Evolutionary conservation across 2,329 filamentous ascomycete genomes (phyloP).

Genomic region (Reticulascus tulasneorum): DNA sequence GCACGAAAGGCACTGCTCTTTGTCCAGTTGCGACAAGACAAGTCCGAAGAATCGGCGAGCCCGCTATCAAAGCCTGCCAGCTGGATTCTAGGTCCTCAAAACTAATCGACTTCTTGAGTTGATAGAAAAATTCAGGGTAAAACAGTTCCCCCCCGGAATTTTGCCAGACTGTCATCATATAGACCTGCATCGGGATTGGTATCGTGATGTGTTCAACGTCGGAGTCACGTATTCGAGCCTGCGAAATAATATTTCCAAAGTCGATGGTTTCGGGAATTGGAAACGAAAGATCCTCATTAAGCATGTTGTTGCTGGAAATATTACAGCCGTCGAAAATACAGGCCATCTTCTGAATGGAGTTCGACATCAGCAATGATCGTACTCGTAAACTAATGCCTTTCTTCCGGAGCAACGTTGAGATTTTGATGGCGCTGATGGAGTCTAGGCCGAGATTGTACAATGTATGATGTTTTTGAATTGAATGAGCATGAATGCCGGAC

Average conservation of each 20-base stretch:
- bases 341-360: slow-evolving; percentile 64
- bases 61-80: slow-evolving; percentile 56
- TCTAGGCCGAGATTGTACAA: slow-evolving; percentile 86
- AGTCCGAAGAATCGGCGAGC: slow-evolving; percentile 66
- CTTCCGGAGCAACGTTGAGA: slow-evolving; percentile 66
- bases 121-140: slow-evolving; percentile 68
- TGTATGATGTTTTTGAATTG: slow-evolving; percentile 58
- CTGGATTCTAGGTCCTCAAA: slow-evolving; percentile 44
- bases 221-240: slow-evolving; percentile 34
- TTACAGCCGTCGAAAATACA: slow-evolving; percentile 1
- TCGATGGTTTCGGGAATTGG: slow-evolving; percentile 35
- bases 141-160: slow-evolving; percentile 64
- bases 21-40: slow-evolving; percentile 52
- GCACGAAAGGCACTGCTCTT: slow-evolving; percentile 51
- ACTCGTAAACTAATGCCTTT: slow-evolving; percentile 60
- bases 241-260: slow-evolving; percentile 29
- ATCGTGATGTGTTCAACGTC: slow-evolving; percentile 59
- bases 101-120: slow-evolving; percentile 36
- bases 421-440: slow-evolving; percentile 88
- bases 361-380: slow-evolving; percentile 65
- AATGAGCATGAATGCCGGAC: slow-evolving; percentile 53
- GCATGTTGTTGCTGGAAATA: background rate
- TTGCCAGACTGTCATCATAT: slow-evolving; percentile 77
- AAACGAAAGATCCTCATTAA: slow-evolving; percentile 16
- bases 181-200: slow-evolving; percentile 71